Evolutionary conservation across 306 rosid species (phyloP).

Genomic region (Gastrolobium bilobum): DNA sequence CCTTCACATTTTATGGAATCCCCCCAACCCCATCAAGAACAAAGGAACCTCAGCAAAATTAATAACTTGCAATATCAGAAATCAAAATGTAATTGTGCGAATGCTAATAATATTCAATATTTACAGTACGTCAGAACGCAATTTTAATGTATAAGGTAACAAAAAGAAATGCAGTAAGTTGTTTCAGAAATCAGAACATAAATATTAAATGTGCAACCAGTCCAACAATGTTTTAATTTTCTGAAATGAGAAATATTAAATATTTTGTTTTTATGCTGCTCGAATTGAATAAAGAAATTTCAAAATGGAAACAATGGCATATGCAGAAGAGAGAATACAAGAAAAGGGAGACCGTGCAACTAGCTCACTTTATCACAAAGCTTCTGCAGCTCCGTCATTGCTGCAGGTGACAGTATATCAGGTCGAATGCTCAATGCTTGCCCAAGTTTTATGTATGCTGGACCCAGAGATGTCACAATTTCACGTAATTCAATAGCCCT

Average conservation of each 20-base stretch:
- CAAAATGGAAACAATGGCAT: constrained; percentile 38
- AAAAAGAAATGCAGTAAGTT: constrained; percentile 28
- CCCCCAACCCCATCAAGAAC: constrained; percentile 53
- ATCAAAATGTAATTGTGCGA: constrained; percentile 30
- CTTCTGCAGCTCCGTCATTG: constrained; percentile 97
- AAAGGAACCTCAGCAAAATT: constrained; percentile 53
- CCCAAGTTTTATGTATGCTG: constrained; percentile 97
- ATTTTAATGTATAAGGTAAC: constrained; percentile 3
- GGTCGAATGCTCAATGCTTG: constrained; percentile 99
- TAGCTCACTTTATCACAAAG: constrained; percentile 91
- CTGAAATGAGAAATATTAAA: constrained; percentile 11
- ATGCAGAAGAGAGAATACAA: constrained; percentile 6
- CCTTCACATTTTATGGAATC: constrained; percentile 65
- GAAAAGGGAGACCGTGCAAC: constrained; percentile 14
- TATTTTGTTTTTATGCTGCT: constrained; percentile 21
- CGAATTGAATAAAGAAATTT: constrained; percentile 23
- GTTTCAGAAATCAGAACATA: constrained; percentile 40
- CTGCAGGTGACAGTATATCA: constrained; percentile 92
- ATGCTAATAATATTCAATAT: constrained; percentile 25
- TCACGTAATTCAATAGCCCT: constrained; percentile 96
- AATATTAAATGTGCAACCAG: constrained; percentile 18
- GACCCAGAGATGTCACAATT: constrained; percentile 99
- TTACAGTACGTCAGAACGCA: constrained; percentile 15
- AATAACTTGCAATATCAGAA: constrained; percentile 26
- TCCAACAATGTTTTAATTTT: constrained; percentile 25